Evolutionary conservation across 306 rosid species (phyloP), one percentile per base, ranked within the genome.

Genomic region (Comarum palustre): DNA sequence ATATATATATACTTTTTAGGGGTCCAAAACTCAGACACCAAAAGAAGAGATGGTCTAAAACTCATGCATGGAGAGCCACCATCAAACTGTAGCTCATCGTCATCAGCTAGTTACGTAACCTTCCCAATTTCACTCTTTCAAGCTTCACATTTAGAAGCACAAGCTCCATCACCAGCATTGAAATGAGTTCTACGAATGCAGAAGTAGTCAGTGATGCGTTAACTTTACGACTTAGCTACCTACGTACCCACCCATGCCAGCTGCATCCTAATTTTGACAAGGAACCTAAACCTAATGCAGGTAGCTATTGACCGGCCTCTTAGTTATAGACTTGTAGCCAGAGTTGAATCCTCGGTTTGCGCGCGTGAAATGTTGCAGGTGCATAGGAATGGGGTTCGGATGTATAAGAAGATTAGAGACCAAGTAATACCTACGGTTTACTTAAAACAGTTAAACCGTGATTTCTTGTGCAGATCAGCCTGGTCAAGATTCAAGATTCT

Each of bases 301-400:
- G 10, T 59, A 27, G 61, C 24, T 22, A 22, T 55, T 51, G 8
- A 8, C 3, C 8, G 1, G 0, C 13, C 1, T 3, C 11, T 14
- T 45, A 4, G 25, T 50, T 48, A n/a, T 51, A 51, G 58, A 47
- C 57, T 51, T 46, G 51, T 19, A 51, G 32, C 61, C 10, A 54
- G 60, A 32, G 64, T 58, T 27, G 42, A 61, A 31, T 14, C 66
- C 66, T 61, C 8, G 66, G 8, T 61, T 3, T 27, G n/a, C 42
- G 43, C 25, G 24, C 66, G 66, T 34, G 43, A 61, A 61, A 61
- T 61, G 25, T 34, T 61, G 66, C 66, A 8, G 43, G 38, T 25
- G 9, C 63, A 57, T 57, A 8, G 63, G 63, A 57, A 57, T 57
- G 7, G 63, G 63, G 36, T 13, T 58, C 48, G 48, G 60, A 4